A percentile compares a stretch with the other conserved stretches of the same genome.
Evolutionary conservation across 2,329 filamentous ascomycete genomes (phyloP).

Genomic region (Trichoderma sp.): DNA sequence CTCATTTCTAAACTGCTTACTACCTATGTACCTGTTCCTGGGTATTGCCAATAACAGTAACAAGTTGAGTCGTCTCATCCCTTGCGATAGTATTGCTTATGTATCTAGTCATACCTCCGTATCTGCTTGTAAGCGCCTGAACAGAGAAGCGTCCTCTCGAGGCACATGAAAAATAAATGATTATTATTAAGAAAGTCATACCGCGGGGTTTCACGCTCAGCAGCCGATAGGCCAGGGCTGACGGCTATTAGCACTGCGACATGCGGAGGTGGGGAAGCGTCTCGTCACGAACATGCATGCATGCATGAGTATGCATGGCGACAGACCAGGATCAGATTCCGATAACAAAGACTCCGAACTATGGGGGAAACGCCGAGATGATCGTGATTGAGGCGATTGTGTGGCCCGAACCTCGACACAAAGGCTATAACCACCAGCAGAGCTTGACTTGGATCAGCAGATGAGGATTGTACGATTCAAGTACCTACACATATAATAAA

Average conservation of each 20-base stretch:
- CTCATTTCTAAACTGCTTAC: not conserved
- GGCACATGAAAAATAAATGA: not conserved
- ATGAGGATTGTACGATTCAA: not conserved
- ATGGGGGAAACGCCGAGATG: not conserved
- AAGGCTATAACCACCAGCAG: not conserved
- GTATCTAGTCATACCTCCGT: not conserved
- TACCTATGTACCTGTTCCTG: not conserved
- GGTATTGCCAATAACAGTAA: not conserved
- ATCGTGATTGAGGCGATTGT: not conserved
- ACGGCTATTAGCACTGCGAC: not conserved
- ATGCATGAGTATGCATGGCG: conserved; percentile 17
- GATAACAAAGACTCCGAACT: conserved; percentile 1
- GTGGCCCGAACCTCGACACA: not conserved
- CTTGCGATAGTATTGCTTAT: not conserved
- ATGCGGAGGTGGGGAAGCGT: conserved; percentile 22
- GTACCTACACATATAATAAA: not conserved
- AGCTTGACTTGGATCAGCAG: not conserved
- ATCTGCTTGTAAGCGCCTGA: not conserved
- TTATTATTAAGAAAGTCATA: not conserved
- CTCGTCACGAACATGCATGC: conserved; percentile 12
- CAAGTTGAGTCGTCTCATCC: not conserved
- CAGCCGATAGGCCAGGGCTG: conserved; percentile 15
- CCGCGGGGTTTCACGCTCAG: conserved; percentile 8
- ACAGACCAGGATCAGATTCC: not conserved
- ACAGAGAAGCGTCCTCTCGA: not conserved